Evolutionary conservation across 352 stramenopile genomes (phyloP), one percentile per base, ranked within the genome.

Genomic region (Globisporangium radiosum): DNA sequence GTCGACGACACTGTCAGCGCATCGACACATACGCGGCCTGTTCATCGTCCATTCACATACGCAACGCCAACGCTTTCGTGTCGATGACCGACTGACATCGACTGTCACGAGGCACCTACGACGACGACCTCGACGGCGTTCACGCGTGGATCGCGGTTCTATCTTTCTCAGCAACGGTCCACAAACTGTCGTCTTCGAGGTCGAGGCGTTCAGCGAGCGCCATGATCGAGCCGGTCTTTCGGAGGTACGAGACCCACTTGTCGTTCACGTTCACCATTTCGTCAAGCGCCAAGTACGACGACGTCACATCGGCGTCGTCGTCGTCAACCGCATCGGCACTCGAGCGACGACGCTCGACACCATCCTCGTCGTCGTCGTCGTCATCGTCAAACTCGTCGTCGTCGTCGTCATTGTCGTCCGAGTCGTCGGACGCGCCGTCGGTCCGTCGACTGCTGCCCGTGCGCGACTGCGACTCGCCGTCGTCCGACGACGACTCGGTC

Each of bases 221-320:
- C 76, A 94, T 87, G 72, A 94, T 94, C 10, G 81, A 92, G 8
- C 84, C 84, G 8, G 84, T 94, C 69, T 94, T 81, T 25, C 91
- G 66, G 65, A 94, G 70, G 53, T 92, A 94, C 66, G 81, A 92
- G 65, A 94, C 84, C 37, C 91, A 68, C 57, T 86, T 84, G 65
- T 94, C 84, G 64, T 94, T 94, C 15, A 81, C 83, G 60, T 74
- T 68, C 57, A 94, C 77, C 84, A 94, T 94, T 57, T 88, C 81
- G 56, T 94, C 84, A 52, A 94, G 72, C 49, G 79, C 74, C 61
- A 88, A 64, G 7, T 69, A 69, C 14, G 64, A 57, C 52, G 52
- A 47, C 65, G 13, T 58, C 63, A 37, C 15, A 17, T 47, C 43
- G 13, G 43, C 43, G 4, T 33, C 25, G 56, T 59, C 54, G 71